These are phyloP conservation scores for Ganoderma sinense DNA, from an alignment of 1,284 basidiomycete species.

Conservation along the genomic window DNA sequence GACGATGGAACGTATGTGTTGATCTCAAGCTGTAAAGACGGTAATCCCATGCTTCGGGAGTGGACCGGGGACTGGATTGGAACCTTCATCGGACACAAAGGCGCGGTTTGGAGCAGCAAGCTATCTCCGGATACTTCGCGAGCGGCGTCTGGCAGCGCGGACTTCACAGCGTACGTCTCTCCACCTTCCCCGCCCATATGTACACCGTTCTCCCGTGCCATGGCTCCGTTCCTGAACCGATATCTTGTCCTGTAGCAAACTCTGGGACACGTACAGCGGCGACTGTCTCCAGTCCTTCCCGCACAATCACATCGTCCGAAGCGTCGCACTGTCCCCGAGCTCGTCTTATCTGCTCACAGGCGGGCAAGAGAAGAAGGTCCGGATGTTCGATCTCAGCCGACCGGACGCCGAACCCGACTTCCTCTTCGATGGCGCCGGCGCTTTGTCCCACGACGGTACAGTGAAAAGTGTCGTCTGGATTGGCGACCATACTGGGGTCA, in stretches of 20 bases:
- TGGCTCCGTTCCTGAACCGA: conserved; percentile 16
- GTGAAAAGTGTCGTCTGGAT: conserved; percentile 96
- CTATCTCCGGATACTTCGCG: conserved; percentile 87
- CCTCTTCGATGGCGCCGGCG: conserved; percentile 63
- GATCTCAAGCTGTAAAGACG: conserved; percentile 96
- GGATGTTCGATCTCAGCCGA: conserved; percentile 89
- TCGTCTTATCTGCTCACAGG: conserved; percentile 84
- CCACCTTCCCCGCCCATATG: not conserved
- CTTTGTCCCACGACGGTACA: conserved; percentile 84
- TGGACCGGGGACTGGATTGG: conserved; percentile 99
- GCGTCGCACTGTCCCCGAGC: conserved; percentile 83
- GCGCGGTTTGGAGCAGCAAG: conserved; percentile 98
- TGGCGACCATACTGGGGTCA: conserved; percentile 85
- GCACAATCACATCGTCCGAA: conserved; percentile 98
- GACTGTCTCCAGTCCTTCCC: conserved; percentile 90
- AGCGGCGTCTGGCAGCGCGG: conserved; percentile 94
- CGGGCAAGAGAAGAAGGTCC: conserved; percentile 97
- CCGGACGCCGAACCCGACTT: conserved; percentile 90
- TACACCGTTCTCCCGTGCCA: not conserved
- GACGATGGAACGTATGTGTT: conserved; percentile 88
- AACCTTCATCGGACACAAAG: conserved; percentile 98
- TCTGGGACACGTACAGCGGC: conserved; percentile 97
- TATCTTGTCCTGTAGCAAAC: conserved; percentile 68
- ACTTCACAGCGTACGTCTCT: conserved; percentile 91
- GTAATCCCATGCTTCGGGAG: conserved; percentile 94